Percentiles rank a stretch among this genome's conserved stretches.
phyloP scores from a whole-genome alignment of 2,329 filamentous ascomycete genomes.

The Fusarium ramigenum region DNA sequence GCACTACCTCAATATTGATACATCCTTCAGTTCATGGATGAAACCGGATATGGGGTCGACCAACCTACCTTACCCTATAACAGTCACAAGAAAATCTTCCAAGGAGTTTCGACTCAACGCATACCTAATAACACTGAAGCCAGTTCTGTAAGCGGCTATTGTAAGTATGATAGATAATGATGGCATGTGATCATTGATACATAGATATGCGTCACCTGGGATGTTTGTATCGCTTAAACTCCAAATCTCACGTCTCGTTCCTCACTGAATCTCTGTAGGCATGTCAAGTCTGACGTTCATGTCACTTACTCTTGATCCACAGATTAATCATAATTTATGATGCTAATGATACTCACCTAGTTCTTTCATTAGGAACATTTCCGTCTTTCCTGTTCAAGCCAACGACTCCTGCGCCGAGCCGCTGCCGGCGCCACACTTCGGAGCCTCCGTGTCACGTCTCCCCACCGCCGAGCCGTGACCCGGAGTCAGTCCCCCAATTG shows the following conservation, averaged over 20 bases:
- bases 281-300: not conserved
- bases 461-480: constrained; percentile 24
- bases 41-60: not conserved
- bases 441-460: constrained; percentile 24
- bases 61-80: not conserved
- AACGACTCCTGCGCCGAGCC: constrained; percentile 17
- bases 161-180: not conserved
- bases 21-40: not conserved
- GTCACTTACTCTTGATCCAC: not conserved
- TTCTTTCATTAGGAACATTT: not conserved
- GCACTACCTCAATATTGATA: not conserved
- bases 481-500: constrained; percentile 9
- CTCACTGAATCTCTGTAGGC: not conserved
- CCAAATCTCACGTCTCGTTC: no score
- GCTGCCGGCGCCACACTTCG: constrained; percentile 23
- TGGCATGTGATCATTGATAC: not conserved
- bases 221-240: not conserved
- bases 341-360: not conserved
- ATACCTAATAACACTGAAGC: not conserved
- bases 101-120: not conserved
- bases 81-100: not conserved
- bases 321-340: not conserved
- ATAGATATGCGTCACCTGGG: no score
- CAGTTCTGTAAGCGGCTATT: not conserved
- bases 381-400: not conserved